These are phyloP conservation scores for Rhodotorula toruloides DNA, from an alignment of 768 basidiomycete genomes.

Conservation along the genomic window DNA sequence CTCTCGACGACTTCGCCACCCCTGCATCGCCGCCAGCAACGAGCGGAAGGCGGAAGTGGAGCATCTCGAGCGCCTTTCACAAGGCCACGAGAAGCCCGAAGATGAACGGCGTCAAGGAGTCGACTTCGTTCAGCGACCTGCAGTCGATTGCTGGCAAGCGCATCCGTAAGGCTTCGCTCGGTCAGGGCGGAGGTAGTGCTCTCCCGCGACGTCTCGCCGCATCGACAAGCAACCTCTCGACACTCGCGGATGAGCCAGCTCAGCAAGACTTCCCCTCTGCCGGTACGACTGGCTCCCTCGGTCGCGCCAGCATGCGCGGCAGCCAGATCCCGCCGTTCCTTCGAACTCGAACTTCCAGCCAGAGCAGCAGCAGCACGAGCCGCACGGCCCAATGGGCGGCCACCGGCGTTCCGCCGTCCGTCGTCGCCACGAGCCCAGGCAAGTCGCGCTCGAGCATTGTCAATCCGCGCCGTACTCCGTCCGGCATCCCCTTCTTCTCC, in stretches of 20 bases:
- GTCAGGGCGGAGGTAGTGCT: neutral
- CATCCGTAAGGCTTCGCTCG: conserved; percentile 12
- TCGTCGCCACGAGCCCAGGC: conserved; percentile 31
- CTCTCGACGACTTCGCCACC: neutral
- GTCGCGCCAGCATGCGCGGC: conserved; percentile 23
- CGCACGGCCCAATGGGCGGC: conserved; percentile 40
- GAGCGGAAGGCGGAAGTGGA: conserved; percentile 32
- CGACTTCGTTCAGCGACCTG: conserved; percentile 30
- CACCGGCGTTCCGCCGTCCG: conserved; percentile 42
- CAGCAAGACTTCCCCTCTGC: conserved; percentile 4
- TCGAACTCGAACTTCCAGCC: conserved; percentile 48
- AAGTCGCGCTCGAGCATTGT: conserved; percentile 32
- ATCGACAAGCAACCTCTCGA: conserved; percentile 34
- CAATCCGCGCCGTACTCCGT: conserved; percentile 74
- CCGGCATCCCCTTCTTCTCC: conserved; percentile 88
- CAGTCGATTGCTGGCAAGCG: conserved; percentile 11
- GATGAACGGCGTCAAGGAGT: conserved; percentile 29
- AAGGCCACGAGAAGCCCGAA: conserved; percentile 37
- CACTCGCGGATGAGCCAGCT: conserved; percentile 7
- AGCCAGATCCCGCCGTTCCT: conserved; percentile 55
- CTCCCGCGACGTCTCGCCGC: conserved; percentile 30
- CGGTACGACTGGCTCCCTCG: conserved; percentile 26
- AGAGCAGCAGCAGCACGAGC: conserved; percentile 29
- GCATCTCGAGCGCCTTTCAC: conserved; percentile 36
- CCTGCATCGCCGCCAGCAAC: neutral